Conservation (phyloP, 2,329 filamentous ascomycete species). For the Pseudogymnoascus sp. region DNA sequence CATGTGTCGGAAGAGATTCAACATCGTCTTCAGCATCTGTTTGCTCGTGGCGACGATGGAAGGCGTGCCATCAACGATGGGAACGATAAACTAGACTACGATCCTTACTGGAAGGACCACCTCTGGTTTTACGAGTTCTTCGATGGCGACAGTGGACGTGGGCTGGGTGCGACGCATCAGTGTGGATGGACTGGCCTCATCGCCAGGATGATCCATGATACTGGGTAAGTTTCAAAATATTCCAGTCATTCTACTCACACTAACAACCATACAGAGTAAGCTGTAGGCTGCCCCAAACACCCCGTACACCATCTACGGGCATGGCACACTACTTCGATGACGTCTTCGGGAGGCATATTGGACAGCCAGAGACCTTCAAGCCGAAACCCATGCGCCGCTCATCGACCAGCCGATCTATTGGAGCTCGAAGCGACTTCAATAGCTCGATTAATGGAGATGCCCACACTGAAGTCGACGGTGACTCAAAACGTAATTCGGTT, state of each 20-base stretch:
- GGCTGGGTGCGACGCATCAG: slow-evolving; percentile 86
- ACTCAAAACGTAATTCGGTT: slow-evolving; percentile 35
- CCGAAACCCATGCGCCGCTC: slow-evolving; percentile 57
- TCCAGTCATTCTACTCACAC: slow-evolving; percentile 19
- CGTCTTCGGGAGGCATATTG: slow-evolving; percentile 56
- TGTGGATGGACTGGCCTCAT: slow-evolving; percentile 95
- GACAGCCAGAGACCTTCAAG: slow-evolving; percentile 33
- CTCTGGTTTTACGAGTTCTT: slow-evolving; percentile 98
- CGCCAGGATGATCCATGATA: slow-evolving; percentile 95
- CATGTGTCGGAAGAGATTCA: slow-evolving; percentile 93
- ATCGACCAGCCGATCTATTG: slow-evolving; percentile 76
- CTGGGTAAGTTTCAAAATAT: slow-evolving; percentile 56
- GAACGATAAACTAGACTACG: slow-evolving; percentile 79
- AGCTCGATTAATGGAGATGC: slow-evolving; percentile 41
- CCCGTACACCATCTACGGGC: slow-evolving; percentile 73
- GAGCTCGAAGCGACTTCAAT: slow-evolving; percentile 72
- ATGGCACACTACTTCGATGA: slow-evolving; percentile 96
- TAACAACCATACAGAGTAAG: slow-evolving; percentile 57
- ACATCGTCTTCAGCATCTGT: slow-evolving; percentile 86
- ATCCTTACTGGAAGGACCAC: slow-evolving; percentile 86
- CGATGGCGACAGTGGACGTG: slow-evolving; percentile 82
- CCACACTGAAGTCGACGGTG: slow-evolving; percentile 33
- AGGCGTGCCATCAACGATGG: slow-evolving; percentile 82
- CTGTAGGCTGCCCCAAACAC: slow-evolving; percentile 87
- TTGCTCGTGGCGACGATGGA: slow-evolving; percentile 75